Evolutionary conservation across 2,329 filamentous ascomycete genomes (phyloP), one percentile per base, ranked within the genome.

Genomic region (Aureobasidium musti): DNA sequence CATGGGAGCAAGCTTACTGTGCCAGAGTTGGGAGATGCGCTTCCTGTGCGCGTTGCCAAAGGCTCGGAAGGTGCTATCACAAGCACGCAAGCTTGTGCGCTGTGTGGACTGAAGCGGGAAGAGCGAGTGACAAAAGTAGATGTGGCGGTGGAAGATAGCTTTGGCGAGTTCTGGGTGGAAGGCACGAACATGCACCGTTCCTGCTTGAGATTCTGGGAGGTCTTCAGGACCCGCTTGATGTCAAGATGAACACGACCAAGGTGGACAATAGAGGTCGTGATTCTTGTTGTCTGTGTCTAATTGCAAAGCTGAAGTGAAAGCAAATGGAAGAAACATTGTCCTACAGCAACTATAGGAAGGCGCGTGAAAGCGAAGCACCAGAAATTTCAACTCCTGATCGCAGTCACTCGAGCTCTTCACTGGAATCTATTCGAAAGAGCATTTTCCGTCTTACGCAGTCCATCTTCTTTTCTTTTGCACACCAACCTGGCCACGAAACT

Each of bases 161-260:
- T 97, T 81, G 92, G 92, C 14, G 94, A 98, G 80, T 98, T 92
- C 91, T 98, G 94, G 94, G 82, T 90, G 49, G 92, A 97, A 53
- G 89, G 80, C 47, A 74, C 78, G 66, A 80, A 77, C 64, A 82
- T 83, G 80, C 81, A 78, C 69, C 57, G 72, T 21, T 64, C 86
- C 23, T 98, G 94, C 78, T 86, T 86, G 75, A 89, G 90, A 69
- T 97, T 97, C 74, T 98, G 94, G 94, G 80, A 89, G 67, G 83
- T 89, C 72, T 89, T 96, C 76, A 90, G 91, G 76, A 82, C 82
- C 63, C 82, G 83, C 67, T 80, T 97, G 70, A 85, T 87, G 69
- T 89, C 90, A 72, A 84, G 89, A 73, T 95, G 26, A 59, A 19
- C 10, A 35, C 10, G 10, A 8, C 33, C 33, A n/a, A n/a, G n/a